Percentiles rank a stretch among this genome's conserved stretches.
These are phyloP conservation scores for Ceratocystis albifundus DNA, from an alignment of 2,329 filamentous ascomycete genomes.

Conservation along the genomic window DNA sequence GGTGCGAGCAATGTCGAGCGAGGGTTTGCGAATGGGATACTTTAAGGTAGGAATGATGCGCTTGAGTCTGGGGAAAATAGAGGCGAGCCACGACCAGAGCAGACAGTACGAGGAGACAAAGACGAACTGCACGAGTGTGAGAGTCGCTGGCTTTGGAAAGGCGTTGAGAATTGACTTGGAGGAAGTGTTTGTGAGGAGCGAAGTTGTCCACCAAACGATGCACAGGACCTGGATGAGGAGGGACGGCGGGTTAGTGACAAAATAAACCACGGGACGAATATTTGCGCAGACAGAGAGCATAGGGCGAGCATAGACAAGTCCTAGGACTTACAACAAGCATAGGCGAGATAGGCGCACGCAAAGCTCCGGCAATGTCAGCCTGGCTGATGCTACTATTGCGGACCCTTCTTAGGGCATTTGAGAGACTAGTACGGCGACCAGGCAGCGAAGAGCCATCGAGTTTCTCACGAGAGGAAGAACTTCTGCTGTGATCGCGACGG, in stretches of 20 bases:
- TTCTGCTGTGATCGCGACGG: constrained; percentile 21
- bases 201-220: constrained; percentile 86
- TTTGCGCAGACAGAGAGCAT: not conserved
- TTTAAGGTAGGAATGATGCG: constrained; percentile 65
- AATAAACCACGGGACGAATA: not conserved
- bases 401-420: constrained; percentile 74
- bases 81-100: constrained; percentile 63
- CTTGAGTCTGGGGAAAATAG: constrained; percentile 58
- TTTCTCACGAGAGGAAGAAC: constrained; percentile 27
- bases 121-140: constrained; percentile 86
- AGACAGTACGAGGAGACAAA: constrained; percentile 86
- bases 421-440: constrained; percentile 20
- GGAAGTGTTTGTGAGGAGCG: constrained; percentile 91
- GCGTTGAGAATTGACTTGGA: constrained; percentile 94
- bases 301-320: not conserved
- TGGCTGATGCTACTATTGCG: constrained; percentile 78
- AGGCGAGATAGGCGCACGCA: constrained; percentile 80
- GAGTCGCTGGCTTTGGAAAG: constrained; percentile 78
- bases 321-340: constrained; percentile 60
- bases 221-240: constrained; percentile 57
- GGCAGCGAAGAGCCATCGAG: constrained; percentile 5
- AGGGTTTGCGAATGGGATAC: constrained; percentile 71
- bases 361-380: constrained; percentile 84
- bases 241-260: not conserved
- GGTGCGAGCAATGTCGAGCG: constrained; percentile 67